Evolutionary conservation across 495 filamentous ascomycete species (phyloP).

Genomic region (Penicillium cataractarum): DNA sequence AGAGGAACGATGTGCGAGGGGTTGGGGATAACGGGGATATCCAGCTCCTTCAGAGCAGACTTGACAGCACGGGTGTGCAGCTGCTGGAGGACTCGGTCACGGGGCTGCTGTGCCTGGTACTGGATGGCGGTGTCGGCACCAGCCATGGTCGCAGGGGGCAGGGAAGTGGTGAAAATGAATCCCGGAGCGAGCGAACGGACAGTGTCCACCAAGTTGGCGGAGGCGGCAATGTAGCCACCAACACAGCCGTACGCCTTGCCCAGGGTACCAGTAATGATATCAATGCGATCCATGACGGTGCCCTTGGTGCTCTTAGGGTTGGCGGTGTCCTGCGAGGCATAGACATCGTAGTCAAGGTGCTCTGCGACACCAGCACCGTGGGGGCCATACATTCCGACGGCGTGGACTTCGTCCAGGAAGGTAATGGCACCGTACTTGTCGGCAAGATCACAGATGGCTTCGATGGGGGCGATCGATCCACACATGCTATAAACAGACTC

Average conservation of each 20-base stretch:
- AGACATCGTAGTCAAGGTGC: slow-evolving; percentile 85
- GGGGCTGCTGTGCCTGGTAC: slow-evolving; percentile 79
- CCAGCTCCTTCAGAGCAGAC: slow-evolving; percentile 67
- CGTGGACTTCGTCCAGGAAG: slow-evolving; percentile 97
- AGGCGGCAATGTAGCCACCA: slow-evolving; percentile 95
- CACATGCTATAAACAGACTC: slow-evolving; percentile 99
- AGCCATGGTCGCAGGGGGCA: slow-evolving; percentile 96
- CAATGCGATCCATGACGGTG: slow-evolving; percentile 91
- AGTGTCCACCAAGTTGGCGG: slow-evolving; percentile 86
- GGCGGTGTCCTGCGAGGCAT: slow-evolving; percentile 60
- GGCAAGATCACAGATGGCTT: slow-evolving; percentile 91
- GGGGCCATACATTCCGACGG: slow-evolving; percentile 98
- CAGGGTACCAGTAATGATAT: slow-evolving; percentile 96
- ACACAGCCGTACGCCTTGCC: slow-evolving; percentile 98
- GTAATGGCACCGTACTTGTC: slow-evolving; percentile 98
- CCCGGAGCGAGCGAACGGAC: slow-evolving; percentile 94
- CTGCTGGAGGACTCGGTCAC: slow-evolving; percentile 89
- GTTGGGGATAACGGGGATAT: slow-evolving; percentile 98
- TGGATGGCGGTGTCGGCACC: slow-evolving; percentile 90
- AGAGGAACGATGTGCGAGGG: slow-evolving; percentile 95
- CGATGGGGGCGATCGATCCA: slow-evolving; percentile 93
- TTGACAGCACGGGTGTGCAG: slow-evolving; percentile 94
- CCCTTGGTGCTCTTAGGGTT: slow-evolving; percentile 63
- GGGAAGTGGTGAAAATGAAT: slow-evolving; percentile 98
- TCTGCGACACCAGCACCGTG: slow-evolving; percentile 96